Conservation (phyloP, 345 rosid genomes). For the Psidium guajava region DNA sequence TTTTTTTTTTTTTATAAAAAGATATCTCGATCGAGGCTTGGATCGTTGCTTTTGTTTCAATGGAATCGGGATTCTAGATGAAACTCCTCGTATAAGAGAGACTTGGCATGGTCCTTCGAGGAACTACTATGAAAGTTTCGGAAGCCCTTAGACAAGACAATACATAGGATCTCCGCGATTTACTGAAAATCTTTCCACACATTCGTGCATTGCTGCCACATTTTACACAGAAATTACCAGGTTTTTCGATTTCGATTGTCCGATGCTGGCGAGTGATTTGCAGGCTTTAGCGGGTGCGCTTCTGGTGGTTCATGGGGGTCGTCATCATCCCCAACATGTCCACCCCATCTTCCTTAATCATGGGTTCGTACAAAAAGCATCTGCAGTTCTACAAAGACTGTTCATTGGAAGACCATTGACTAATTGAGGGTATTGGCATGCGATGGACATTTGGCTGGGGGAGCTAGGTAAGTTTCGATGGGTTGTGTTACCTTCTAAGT, state of each 20-base stretch:
- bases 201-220: background rate
- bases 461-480: background rate
- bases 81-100: background rate
- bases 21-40: background rate
- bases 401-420: background rate
- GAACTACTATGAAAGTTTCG: background rate
- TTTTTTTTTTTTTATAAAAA: background rate
- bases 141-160: background rate
- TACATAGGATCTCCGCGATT: background rate
- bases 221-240: background rate
- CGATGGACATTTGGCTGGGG: background rate
- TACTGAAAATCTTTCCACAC: background rate
- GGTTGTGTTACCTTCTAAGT: background rate
- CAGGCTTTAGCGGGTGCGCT: background rate
- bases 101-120: fast-evolving
- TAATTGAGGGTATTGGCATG: background rate
- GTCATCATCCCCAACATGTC: background rate
- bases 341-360: background rate
- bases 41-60: fast-evolving
- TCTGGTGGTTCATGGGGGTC: background rate
- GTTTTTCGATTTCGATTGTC: background rate
- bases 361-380: background rate
- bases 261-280: background rate
- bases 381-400: background rate
- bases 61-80: background rate